Percentiles rank a stretch among this genome's conserved stretches.
Evolutionary conservation across 1,284 basidiomycete species (phyloP).

Genomic region (Leccinum angustisporum): DNA sequence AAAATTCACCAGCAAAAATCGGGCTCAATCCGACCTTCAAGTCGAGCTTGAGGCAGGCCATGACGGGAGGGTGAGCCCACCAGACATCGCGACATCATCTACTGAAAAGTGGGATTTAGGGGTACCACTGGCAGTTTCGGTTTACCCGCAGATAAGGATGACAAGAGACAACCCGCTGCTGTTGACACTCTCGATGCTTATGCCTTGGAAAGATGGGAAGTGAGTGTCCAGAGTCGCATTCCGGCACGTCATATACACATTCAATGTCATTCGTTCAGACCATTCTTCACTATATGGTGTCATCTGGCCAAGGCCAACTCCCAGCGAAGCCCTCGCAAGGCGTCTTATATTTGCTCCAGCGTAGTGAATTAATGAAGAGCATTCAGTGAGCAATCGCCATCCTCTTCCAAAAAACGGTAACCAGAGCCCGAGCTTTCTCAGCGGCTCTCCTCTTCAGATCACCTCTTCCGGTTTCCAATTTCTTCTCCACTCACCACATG

Average conservation of each 20-base stretch:
- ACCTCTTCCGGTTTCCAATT: slow-evolving; percentile 98
- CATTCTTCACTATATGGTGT: slow-evolving; percentile 98
- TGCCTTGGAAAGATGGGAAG: slow-evolving; percentile 95
- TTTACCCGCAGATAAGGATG: slow-evolving; percentile 69
- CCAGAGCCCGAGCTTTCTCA: slow-evolving; percentile 29
- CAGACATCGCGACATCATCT: background rate
- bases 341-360: slow-evolving; percentile 81
- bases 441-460: slow-evolving; percentile 69
- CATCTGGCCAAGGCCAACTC: slow-evolving; percentile 75
- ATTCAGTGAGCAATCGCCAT: slow-evolving; percentile 46
- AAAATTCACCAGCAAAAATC: slow-evolving; percentile 58
- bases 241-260: background rate
- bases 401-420: background rate
- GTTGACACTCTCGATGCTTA: slow-evolving; percentile 78
- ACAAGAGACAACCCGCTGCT: slow-evolving; percentile 52
- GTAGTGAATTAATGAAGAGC: slow-evolving; percentile 84
- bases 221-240: slow-evolving; percentile 35
- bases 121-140: slow-evolving; percentile 93
- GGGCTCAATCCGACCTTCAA: slow-evolving; percentile 80
- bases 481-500: slow-evolving; percentile 92
- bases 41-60: slow-evolving; percentile 77
- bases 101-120: slow-evolving; percentile 43
- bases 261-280: slow-evolving; percentile 44
- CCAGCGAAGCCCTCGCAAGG: slow-evolving; percentile 74
- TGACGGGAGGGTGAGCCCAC: slow-evolving; percentile 81